Evolutionary conservation across 179 eudicot species (phyloP).

Genomic region (Silene noctiflora): DNA sequence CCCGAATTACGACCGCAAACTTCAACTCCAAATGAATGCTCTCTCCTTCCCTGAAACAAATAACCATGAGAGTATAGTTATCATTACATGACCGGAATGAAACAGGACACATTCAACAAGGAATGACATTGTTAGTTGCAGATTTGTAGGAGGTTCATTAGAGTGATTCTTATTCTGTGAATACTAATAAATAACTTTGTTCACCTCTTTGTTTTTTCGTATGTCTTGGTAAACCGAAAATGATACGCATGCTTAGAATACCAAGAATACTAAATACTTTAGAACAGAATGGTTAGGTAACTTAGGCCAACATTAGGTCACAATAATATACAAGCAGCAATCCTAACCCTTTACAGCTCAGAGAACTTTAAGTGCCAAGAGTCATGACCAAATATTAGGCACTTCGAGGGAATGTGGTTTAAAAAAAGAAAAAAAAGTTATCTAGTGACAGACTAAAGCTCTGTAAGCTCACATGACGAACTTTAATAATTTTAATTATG

Average conservation of each 20-base stretch:
- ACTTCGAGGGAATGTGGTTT: background rate
- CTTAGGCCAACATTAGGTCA: background rate
- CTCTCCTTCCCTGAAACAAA: constrained; percentile 29
- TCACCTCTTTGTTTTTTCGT: no score
- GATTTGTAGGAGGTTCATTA: background rate
- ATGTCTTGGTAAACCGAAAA: no score
- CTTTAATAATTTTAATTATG: background rate
- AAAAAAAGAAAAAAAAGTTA: no score
- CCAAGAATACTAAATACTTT: no score
- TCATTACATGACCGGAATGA: background rate
- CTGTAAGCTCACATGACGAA: background rate
- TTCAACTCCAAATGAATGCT: constrained; percentile 29
- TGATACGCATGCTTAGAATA: no score
- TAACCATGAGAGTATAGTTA: constrained; percentile 5
- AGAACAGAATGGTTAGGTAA: background rate
- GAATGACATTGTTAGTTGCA: background rate
- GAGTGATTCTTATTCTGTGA: no score
- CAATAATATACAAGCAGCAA: background rate
- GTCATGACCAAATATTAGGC: constrained; percentile 2
- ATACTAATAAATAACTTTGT: no score
- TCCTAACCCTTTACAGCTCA: background rate
- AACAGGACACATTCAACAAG: background rate
- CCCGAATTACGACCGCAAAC: constrained; percentile 29
- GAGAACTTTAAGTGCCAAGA: constrained; percentile 1
- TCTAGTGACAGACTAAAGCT: background rate